Conservation (phyloP, 2,329 filamentous ascomycete genomes). For the Endothia cerciana region DNA sequence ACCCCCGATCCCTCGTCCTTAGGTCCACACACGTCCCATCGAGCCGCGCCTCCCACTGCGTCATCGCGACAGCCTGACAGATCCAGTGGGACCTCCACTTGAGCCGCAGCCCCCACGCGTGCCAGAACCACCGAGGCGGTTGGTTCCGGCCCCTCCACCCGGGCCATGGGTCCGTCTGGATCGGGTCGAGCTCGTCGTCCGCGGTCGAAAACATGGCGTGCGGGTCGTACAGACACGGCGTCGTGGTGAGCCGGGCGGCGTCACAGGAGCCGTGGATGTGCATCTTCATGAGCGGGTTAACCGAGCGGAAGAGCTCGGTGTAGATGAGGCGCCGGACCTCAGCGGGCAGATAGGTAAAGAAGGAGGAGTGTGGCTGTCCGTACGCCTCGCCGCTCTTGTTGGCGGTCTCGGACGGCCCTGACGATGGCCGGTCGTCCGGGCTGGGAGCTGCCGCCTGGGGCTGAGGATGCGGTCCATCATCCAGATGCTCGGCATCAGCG, state of each 20-base stretch:
- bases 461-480: not conserved
- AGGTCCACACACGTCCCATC: conserved; percentile 23
- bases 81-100: conserved; percentile 35
- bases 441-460: not conserved
- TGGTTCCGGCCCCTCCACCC: conserved; percentile 22
- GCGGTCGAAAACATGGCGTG: conserved; percentile 1
- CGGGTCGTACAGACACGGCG: conserved; percentile 13
- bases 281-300: conserved; percentile 24
- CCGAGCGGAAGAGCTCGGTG: conserved; percentile 23
- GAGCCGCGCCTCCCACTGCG: conserved; percentile 30
- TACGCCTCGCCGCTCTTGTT: not conserved
- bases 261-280: conserved; percentile 23
- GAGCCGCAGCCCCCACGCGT: conserved; percentile 32
- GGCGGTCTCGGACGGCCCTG: not conserved
- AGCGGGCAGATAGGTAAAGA: conserved; percentile 30
- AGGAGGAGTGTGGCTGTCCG: conserved; percentile 30
- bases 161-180: conserved; percentile 27
- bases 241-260: conserved; percentile 18
- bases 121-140: conserved; percentile 34
- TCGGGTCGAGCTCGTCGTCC: conserved; percentile 25
- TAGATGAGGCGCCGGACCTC: conserved; percentile 31
- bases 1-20: conserved; percentile 16
- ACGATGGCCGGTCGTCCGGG: not conserved
- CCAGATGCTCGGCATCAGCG: conserved; percentile 3
- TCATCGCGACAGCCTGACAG: conserved; percentile 33